A percentile compares a stretch with the other conserved stretches of the same genome.
phyloP scores from a whole-genome alignment of 1,139 yeast genomes.

The Candida mesenterica region DNA sequence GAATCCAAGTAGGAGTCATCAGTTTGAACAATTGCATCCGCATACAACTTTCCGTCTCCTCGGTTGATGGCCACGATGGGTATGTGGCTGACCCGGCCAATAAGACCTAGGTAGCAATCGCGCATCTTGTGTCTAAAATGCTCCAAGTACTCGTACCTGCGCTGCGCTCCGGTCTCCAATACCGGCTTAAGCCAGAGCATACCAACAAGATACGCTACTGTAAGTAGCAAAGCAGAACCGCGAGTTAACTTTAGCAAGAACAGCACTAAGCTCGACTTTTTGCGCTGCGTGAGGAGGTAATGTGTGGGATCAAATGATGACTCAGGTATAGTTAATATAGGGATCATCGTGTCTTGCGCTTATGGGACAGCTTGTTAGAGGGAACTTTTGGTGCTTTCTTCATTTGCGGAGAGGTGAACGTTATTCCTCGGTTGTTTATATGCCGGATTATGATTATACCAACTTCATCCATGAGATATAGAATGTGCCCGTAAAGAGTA shows the following conservation, averaged over 20 bases:
- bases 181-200: slow-evolving; percentile 36
- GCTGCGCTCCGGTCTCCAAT: slow-evolving; percentile 28
- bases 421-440: slow-evolving; percentile 1
- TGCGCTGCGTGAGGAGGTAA: slow-evolving; percentile 11
- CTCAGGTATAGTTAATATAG: slow-evolving; percentile 44
- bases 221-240: slow-evolving; percentile 34
- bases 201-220: slow-evolving; percentile 33
- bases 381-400: not conserved
- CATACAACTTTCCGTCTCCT: slow-evolving; percentile 28
- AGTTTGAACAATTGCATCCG: slow-evolving; percentile 44
- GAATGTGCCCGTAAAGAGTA: too few species aligned
- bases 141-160: slow-evolving; percentile 38
- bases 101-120: slow-evolving; percentile 36
- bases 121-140: slow-evolving; percentile 32
- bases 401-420: not conserved
- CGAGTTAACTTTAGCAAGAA: slow-evolving; percentile 35
- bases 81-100: slow-evolving; percentile 37
- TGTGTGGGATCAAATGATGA: slow-evolving; percentile 34
- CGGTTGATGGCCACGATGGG: slow-evolving; percentile 40
- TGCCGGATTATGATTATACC: too few species aligned
- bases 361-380: not conserved
- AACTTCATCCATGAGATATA: too few species aligned
- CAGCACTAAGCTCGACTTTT: slow-evolving; percentile 26
- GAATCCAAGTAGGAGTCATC: slow-evolving; percentile 19
- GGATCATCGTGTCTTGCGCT: too few species aligned